Evolutionary conservation across 805 yeast genomes (phyloP).

Genomic region (Ogataea saltuana): DNA sequence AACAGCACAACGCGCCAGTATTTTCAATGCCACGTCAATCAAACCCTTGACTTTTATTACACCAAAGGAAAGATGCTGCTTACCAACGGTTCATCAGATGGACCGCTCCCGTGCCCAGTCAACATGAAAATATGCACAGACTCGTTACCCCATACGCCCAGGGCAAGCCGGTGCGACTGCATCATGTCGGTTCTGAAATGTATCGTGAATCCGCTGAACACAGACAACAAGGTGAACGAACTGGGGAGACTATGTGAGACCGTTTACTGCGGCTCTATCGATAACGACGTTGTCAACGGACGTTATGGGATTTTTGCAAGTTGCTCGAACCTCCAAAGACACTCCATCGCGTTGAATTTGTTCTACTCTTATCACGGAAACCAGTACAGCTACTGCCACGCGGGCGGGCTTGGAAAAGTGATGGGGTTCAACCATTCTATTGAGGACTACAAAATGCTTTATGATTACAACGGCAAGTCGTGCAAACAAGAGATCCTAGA

Average conservation of each 20-base stretch:
- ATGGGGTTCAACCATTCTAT: conserved; percentile 16
- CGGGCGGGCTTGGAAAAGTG: conserved; percentile 20
- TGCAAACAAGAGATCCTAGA: conserved; percentile 29
- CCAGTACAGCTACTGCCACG: conserved; percentile 19
- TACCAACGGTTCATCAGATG: neutral
- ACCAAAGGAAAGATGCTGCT: conserved; percentile 5
- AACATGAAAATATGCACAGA: conserved; percentile 17
- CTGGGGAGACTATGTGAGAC: conserved; percentile 37
- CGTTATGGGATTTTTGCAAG: conserved; percentile 44
- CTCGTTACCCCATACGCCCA: conserved; percentile 43
- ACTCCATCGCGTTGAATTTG: conserved; percentile 44
- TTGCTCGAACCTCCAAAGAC: conserved; percentile 40
- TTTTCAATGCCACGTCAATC: conserved; percentile 17
- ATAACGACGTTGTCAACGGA: conserved; percentile 39
- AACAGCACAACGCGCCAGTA: conserved; percentile 13
- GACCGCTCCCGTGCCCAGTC: conserved; percentile 10
- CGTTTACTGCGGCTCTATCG: conserved; percentile 42
- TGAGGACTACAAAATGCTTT: conserved; percentile 18
- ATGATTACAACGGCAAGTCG: conserved; percentile 25
- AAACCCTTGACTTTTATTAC: conserved; percentile 20
- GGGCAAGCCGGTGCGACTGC: conserved; percentile 45
- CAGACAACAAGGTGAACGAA: conserved; percentile 21
- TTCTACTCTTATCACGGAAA: conserved; percentile 32
- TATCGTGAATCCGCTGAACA: conserved; percentile 27
- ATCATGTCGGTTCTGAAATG: conserved; percentile 43